Evolutionary conservation across 495 filamentous ascomycete genomes (phyloP), one percentile per base, ranked within the genome.

Genomic region (Hypoxylon trugodes): DNA sequence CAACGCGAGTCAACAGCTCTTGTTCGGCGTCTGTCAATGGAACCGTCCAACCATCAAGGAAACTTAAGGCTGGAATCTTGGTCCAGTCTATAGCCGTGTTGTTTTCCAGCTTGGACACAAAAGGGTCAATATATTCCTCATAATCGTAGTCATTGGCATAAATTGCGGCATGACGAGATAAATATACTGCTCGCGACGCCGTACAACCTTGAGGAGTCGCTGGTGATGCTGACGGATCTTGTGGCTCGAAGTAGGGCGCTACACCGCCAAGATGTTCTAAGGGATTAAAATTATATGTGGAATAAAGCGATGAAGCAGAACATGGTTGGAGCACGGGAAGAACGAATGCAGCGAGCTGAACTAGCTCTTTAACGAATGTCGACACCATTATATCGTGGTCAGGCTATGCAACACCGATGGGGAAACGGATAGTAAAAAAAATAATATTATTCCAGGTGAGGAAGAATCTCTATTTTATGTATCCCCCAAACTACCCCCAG

Each of bases 81-180:
- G 70, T 47, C 75, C 75, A 76, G 33, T 76, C 72, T 19, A 71
- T 65, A 3, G 52, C 48, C 22, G 74, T 72, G 54, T 73, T 72
- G 58, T 81, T 81, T 55, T 68, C 53, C 60, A 78, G 59, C 65
- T 81, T 81, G 19, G 73, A 67, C 25, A 76, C 64, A 57, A 82
- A 81, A 0, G 79, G 79, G 32, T 76, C 73, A 16, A 81, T 77
- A 55, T 79, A 81, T 25, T 72, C 73, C 47, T 79, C 77, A 48
- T 77, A 77, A 52, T 82, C 79, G 30, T 74, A 79, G 60, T 80
- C 79, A 38, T 81, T 82, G 54, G 76, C 75, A 58, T 78, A 79
- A 58, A 82, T 82, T 19, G 79, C 79, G 0, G 79, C 77, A 60
- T 81, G 79, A 6, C 79, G 77, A 10, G 73, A 66, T 9, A 82